Conservation (phyloP, 257 asterid species). For the Scutellaria galericulata region DNA sequence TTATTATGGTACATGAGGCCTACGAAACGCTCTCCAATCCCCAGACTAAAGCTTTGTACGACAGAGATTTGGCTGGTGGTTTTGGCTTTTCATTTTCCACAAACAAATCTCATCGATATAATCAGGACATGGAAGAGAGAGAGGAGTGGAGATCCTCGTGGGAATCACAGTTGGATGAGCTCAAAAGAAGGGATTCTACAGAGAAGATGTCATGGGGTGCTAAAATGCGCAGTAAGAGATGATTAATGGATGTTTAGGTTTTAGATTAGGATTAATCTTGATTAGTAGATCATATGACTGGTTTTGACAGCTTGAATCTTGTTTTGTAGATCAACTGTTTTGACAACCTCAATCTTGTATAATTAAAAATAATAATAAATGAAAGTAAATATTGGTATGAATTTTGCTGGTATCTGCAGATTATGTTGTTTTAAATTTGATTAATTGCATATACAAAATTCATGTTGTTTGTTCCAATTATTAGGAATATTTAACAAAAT, state of each 20-base stretch:
- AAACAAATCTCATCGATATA: conserved; percentile 1
- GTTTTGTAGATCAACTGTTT: no score
- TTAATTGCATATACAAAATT: no score
- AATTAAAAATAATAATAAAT: no score
- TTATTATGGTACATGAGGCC: conserved; percentile 56
- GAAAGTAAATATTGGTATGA: no score
- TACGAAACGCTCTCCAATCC: conserved; percentile 68
- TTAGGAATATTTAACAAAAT: no score
- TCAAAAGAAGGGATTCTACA: conserved; percentile 37
- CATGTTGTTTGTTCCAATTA: no score
- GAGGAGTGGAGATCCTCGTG: conserved; percentile 50
- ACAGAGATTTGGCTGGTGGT: conserved; percentile 43
- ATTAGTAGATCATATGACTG: no score
- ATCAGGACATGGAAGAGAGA: conserved; percentile 35
- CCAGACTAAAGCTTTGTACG: conserved; percentile 48
- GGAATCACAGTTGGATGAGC: conserved; percentile 53
- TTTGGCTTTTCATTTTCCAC: conserved; percentile 28
- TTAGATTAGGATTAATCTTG: no score
- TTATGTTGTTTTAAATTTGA: no score
- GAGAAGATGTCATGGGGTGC: conserved; percentile 49
- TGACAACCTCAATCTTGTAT: no score
- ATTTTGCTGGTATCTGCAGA: no score
- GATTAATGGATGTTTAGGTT: background rate
- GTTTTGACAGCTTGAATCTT: no score
- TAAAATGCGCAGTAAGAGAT: conserved; percentile 41